Conservation (phyloP, 1,284 basidiomycete genomes). For the Sporisorium exsertum region DNA sequence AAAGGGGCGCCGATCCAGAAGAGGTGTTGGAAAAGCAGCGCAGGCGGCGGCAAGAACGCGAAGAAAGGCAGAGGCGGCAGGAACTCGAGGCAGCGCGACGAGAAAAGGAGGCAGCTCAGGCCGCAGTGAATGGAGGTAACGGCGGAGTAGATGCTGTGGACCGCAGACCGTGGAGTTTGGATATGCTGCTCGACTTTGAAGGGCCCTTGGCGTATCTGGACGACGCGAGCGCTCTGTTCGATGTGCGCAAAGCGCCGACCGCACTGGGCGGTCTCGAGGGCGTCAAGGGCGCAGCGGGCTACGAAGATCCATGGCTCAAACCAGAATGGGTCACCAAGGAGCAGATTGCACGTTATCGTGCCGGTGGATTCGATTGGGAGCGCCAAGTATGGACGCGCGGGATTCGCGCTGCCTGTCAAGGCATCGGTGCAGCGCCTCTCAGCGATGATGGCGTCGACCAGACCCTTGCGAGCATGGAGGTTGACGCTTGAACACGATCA, state of each 20-base stretch:
- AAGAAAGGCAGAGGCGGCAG: constrained; percentile 34
- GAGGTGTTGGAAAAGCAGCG: constrained; percentile 50
- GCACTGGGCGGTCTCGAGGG: constrained; percentile 51
- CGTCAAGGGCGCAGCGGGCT: constrained; percentile 43
- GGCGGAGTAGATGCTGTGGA: constrained; percentile 19
- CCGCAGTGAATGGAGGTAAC: constrained; percentile 10
- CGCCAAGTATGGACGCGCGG: constrained; percentile 58
- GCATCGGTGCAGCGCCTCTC: constrained; percentile 43
- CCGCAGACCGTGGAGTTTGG: constrained; percentile 42
- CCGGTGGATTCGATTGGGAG: constrained; percentile 63
- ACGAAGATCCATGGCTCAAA: constrained; percentile 62
- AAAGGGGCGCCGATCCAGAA: constrained; percentile 56
- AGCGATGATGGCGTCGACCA: background rate
- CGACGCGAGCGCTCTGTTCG: constrained; percentile 50
- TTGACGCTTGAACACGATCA: constrained; percentile 14
- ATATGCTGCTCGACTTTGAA: constrained; percentile 60
- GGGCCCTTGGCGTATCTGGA: constrained; percentile 61
- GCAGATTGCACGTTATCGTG: constrained; percentile 52
- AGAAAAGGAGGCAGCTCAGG: constrained; percentile 39
- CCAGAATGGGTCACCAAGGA: constrained; percentile 44
- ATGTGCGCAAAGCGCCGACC: constrained; percentile 49
- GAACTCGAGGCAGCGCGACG: constrained; percentile 34
- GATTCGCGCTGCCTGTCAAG: constrained; percentile 52
- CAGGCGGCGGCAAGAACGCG: constrained; percentile 50
- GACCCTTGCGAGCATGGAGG: constrained; percentile 29